A percentile compares a stretch with the other conserved stretches of the same genome.
These are phyloP conservation scores for Martiniozyma asiatica DNA, from an alignment of 1,139 yeast genomes.

Conservation along the genomic window DNA sequence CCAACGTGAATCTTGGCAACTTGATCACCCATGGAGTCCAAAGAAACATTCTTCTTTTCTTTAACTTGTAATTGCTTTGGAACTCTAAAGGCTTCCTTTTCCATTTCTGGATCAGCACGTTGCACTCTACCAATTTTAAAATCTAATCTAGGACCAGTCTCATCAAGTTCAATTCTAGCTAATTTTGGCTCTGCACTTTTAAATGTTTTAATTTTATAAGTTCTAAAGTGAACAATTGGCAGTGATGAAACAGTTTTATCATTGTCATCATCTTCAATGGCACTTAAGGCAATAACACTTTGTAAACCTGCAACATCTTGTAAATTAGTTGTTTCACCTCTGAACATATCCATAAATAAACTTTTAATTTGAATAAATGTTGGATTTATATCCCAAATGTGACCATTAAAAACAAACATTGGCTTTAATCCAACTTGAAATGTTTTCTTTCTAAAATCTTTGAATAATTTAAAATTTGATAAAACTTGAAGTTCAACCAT, in stretches of 20 bases:
- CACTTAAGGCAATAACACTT: conserved; percentile 74
- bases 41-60: conserved; percentile 79
- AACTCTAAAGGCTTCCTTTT: conserved; percentile 74
- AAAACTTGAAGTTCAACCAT: conserved; percentile 83
- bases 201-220: conserved; percentile 71
- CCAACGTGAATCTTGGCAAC: conserved; percentile 94
- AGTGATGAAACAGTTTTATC: conserved; percentile 37
- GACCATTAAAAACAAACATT: conserved; percentile 86
- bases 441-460: conserved; percentile 71
- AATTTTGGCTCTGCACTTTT: conserved; percentile 70
- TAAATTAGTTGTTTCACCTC: conserved; percentile 73
- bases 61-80: conserved; percentile 77
- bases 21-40: conserved; percentile 91
- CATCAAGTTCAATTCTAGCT: conserved; percentile 90
- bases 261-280: conserved; percentile 61
- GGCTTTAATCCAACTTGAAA: conserved; percentile 89
- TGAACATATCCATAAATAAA: conserved; percentile 78
- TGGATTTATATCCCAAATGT: conserved; percentile 84
- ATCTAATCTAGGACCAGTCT: conserved; percentile 92
- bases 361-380: conserved; percentile 78
- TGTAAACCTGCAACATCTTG: conserved; percentile 95
- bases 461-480: conserved; percentile 55
- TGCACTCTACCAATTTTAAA: conserved; percentile 84
- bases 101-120: conserved; percentile 78
- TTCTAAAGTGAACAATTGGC: conserved; percentile 82